Base-by-base conservation (phyloP, 1,139 yeast genomes). In the Lodderomyces beijingensis region DNA sequence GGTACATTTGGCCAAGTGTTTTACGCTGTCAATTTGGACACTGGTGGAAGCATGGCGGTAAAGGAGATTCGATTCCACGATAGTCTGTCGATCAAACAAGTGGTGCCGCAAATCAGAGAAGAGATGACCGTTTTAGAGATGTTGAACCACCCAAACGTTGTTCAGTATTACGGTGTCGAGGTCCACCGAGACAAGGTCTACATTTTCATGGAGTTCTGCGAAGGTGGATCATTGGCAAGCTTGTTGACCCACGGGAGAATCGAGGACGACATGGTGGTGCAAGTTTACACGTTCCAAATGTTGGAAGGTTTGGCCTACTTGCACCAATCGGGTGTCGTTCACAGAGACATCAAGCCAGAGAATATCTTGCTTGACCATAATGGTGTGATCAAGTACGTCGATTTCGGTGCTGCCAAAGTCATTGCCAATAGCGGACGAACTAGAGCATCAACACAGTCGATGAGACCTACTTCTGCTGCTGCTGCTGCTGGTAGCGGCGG, bases 391-490 rank as follows among this genome's bases (percentile, higher is more conserved):
- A 91, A 91, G 55, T 88, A 84, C 64, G 96, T 89, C 35, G 97
- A 91, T 60, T 91, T 91, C 54, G 98, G 98, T 24, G 96, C 97
- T 5, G 97, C 98, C 4, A 89, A 89, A 58, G 94, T 89, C 12
- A 83, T 88, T 47, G 95, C 95, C 2, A 74, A 78, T 30, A 71
- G 77, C 31, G 81, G 81, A 39, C 66, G 70, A 51, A 70, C 75
- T 1, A 47, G 66, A 39, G 30, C 32, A 5, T 33, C 39, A 5
- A 36, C 40, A 3, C 17, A 23, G 14, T 30, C 37, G 4, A 36
- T 40, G 6, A 36, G 43, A 16, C 30, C 39, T 23, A 37, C 25
- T 23, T 7, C n/a, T 23, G 10, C 22, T 19, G 22, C 8, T 9
- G 22, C 22, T 23, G n/a, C n/a, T 42, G 45, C n/a, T 2, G 25